A percentile compares a stretch with the other conserved stretches of the same genome.
These are phyloP conservation scores for Cordyceps militaris DNA, from an alignment of 2,329 filamentous ascomycete species.

Conservation along the genomic window DNA sequence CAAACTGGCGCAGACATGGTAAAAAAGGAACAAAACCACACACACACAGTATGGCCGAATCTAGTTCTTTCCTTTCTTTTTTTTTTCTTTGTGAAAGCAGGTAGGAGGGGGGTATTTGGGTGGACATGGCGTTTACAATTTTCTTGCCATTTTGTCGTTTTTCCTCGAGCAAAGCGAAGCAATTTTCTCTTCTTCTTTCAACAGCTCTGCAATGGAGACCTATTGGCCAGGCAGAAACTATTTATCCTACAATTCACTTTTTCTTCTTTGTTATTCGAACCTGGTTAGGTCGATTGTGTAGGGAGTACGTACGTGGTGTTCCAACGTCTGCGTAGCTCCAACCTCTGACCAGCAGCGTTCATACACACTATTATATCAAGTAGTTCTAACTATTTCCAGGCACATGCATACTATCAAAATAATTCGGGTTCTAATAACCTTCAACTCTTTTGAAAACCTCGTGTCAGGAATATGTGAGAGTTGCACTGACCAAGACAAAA, in stretches of 20 bases:
- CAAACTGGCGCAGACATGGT: neutral
- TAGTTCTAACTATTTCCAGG: no score
- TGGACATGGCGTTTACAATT: slow-evolving; percentile 12
- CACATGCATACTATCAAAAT: no score
- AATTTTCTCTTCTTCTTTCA: neutral
- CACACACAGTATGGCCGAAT: neutral
- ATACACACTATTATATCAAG: no score
- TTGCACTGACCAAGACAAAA: neutral
- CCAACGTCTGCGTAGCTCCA: no score
- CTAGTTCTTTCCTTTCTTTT: neutral
- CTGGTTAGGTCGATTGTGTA: no score
- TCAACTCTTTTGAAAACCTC: no score
- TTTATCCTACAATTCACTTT: neutral
- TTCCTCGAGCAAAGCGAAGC: slow-evolving; percentile 8
- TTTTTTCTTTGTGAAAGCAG: neutral
- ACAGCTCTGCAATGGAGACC: neutral
- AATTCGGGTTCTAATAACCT: no score
- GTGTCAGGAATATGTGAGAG: no score
- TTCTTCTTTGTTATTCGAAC: no score
- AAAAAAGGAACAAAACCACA: neutral
- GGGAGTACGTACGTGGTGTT: no score
- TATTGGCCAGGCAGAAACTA: neutral
- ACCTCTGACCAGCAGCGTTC: no score
- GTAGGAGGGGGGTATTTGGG: neutral
- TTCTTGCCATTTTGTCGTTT: slow-evolving; percentile 6